Evolutionary conservation across 768 basidiomycete genomes (phyloP), one percentile per base, ranked within the genome.

Genomic region (Udeniomyces megalosporus): DNA sequence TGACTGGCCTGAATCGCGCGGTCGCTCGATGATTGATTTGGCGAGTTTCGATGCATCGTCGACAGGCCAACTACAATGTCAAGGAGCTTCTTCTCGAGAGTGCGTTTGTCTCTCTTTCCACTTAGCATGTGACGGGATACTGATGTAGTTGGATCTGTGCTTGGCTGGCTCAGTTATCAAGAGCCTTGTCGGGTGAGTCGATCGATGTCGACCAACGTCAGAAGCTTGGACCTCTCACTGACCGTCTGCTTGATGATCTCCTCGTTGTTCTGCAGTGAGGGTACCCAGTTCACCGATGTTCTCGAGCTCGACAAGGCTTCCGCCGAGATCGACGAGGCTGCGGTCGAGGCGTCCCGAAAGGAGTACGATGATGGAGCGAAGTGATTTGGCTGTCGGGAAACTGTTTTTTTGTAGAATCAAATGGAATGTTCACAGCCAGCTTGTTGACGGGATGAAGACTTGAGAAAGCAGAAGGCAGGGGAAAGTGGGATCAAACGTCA

Each of bases 31-130:
- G 38, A 42, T 42, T 24, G 3, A 4, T 47, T 44, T 46, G 42
- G 22, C 29, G 24, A 3, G 45, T 32, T 5, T 2, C 31, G 4
- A 20, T 26, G 2, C 11, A 10, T 32, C 20, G 5, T 31, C 15
- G 44, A 28, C 58, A 66, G 57, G 67, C 67, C 2, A 67, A 68
- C 59, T 67, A 63, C 53, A 64, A 61, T 15, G 66, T 68, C 38
- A 63, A 65, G 55, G 67, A 66, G 49, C 63, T 68, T 44, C 32
- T 64, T 5, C 48, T 67, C 26, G 59, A 63, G 34, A 28, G 38
- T 42, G 38, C 8, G 38, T 42, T 17, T 42, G 38, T 42, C 10
- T 42, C 8, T 42, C 17, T 42, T 8, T 42, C 38, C 10, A 42
- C 17, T 17, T 8, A 8, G 17, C 38, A 42, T n/a, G n/a, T n/a